These are phyloP conservation scores for Paulownia fortunei DNA, from an alignment of 257 asterid genomes.

Conservation along the genomic window DNA sequence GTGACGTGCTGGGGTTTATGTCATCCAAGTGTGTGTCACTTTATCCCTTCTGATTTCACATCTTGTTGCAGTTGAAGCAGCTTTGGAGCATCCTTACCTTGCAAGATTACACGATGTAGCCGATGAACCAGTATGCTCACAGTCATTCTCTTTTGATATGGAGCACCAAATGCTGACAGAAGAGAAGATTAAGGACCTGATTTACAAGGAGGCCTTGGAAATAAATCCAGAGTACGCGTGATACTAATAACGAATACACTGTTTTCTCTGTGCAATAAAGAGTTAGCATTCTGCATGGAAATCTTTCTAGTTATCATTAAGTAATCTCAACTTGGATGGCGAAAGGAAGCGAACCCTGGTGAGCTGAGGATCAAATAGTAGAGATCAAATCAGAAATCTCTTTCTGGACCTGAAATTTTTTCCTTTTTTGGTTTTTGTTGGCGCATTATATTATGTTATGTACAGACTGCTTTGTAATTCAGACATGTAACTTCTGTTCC, in stretches of 20 bases:
- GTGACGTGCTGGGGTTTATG: no score
- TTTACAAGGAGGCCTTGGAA: constrained; percentile 77
- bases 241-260: background rate
- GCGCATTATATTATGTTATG: constrained; percentile 24
- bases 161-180: constrained; percentile 74
- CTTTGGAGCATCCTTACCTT: constrained; percentile 86
- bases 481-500: constrained; percentile 32
- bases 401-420: constrained; percentile 30
- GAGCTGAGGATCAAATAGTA: background rate
- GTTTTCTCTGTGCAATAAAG: background rate
- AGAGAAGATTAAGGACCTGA: constrained; percentile 95
- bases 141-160: constrained; percentile 74
- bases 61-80: constrained; percentile 73
- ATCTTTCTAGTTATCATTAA: background rate
- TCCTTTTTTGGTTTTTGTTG: background rate
- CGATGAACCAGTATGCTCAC: constrained; percentile 79
- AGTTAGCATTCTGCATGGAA: background rate
- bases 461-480: constrained; percentile 35
- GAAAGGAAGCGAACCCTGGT: background rate
- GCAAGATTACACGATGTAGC: constrained; percentile 76
- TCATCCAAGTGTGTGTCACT: no score
- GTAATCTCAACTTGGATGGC: background rate
- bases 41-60: background rate
- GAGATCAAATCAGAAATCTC: background rate
- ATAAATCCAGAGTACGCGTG: constrained; percentile 61